Base-by-base conservation (phyloP, 2,329 filamentous ascomycete species). In the Xylaria sp. region DNA sequence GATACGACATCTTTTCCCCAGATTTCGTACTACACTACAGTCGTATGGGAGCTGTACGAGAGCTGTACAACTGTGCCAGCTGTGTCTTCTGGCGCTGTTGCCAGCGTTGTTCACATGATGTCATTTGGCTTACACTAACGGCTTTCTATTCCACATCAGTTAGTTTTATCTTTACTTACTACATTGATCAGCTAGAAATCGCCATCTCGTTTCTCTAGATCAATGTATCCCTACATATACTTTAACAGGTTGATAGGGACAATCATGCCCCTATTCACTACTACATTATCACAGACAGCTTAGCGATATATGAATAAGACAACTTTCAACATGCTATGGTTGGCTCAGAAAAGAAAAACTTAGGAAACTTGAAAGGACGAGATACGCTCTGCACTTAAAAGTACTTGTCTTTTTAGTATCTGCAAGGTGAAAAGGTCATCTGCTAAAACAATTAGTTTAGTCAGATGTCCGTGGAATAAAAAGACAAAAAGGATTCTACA, bases 1-100 rank as follows among this genome's bases (percentile, higher is more conserved):
- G 63, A 54, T 67, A 61, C 63, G 63, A 55, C 20, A 55, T 50
- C 39, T 31, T 51, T 69, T 55, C 63, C 60, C 59, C 44, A 63
- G 56, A 54, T 50, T 64, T 45, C 57, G 15, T 55, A 39, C 59
- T 25, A 45, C 25, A 27, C n/a, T 44, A n/a, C n/a, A n/a, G n/a
- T 31, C 29, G 29, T 31, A 31, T n/a, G n/a, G n/a, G n/a, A n/a
- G n/a, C 29, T 4, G 33, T 15, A 54, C 20, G 20, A 49, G 17
- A 33, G 17, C 31, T 33, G 38, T n/a, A 17, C 31, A 39, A 39
- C 27, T 47, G 20, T 27, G 36, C 50, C 25, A 42, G 49, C 17
- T 38, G 42, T n/a, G 27, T 22, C 5, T 39, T 57, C 25, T 33
- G 36, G 33, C 20, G 25, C 42, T 57, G 5, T 15, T n/a, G 17